Evolutionary conservation across 805 yeast species (phyloP), one percentile per base, ranked within the genome.

Genomic region (Lachancea fermentati): DNA sequence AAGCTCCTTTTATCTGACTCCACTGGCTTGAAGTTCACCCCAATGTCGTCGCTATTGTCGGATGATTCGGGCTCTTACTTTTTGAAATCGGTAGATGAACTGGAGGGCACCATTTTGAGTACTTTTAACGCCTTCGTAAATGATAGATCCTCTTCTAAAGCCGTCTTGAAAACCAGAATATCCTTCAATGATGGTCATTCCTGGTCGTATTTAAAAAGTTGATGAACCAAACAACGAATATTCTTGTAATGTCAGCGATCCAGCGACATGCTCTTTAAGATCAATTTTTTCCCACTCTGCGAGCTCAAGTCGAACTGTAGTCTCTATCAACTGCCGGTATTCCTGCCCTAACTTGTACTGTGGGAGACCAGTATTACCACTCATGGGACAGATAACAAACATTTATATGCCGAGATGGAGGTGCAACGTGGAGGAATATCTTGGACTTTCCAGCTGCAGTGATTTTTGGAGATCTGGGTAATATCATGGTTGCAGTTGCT

Each of bases 391-490:
- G 46, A 8, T 36, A 37, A 6, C 63, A 64, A 37, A 77, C 93
- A 1, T 87, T 68, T 55, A 55, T 85, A 5, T 82, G 94, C 0
- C 65, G 81, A 42, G 87, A 86, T 63, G 88, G 85, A 18, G 95
- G 96, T 19, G 53, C 68, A n/a, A 65, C 81, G 0, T 86, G 95
- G 95, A 60, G 62, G 19, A 56, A 66, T 41, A 73, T 78, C 1
- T 51, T 77, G 11, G 75, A 76, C 18, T 72, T 68, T 32, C 75
- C 85, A 2, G 67, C 75, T 29, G 45, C 68, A 3, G 76, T 74
- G 46, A 70, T 78, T 1, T 79, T 78, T 63, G 95, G 91, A 34
- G 94, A 86, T 59, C 76, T 74, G 43, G 96, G 95, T 25, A 83
- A 85, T 52, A 59, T 86, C 9, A 72, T 85, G 14, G 58, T 82